Evolutionary conservation across 2,329 filamentous ascomycete species (phyloP).

Genomic region (Colletotrichum theobromicola): DNA sequence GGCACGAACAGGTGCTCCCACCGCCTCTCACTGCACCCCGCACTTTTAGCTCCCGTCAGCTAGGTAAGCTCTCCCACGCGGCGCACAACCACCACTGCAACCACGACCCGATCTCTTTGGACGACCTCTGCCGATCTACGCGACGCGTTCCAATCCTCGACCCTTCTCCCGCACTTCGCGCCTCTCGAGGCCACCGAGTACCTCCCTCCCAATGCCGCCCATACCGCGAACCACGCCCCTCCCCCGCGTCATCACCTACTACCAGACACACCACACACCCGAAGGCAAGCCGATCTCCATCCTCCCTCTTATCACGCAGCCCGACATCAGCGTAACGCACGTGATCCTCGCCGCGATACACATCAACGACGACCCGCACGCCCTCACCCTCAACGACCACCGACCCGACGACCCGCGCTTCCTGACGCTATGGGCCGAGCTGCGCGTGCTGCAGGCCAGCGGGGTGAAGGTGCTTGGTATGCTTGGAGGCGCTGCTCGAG

Average conservation of each 20-base stretch:
- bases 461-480: slow-evolving; percentile 85
- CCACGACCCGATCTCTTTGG: neutral
- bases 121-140: neutral
- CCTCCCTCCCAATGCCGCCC: slow-evolving; percentile 10
- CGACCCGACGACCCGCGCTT: slow-evolving; percentile 71
- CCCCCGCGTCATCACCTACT: slow-evolving; percentile 57
- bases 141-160: neutral
- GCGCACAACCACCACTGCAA: neutral
- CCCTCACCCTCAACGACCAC: slow-evolving; percentile 83
- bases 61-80: neutral
- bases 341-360: slow-evolving; percentile 88
- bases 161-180: neutral
- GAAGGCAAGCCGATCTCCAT: slow-evolving; percentile 53
- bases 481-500: slow-evolving; percentile 84
- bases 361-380: slow-evolving; percentile 69
- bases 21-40: neutral
- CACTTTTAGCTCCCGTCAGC: neutral
- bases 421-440: slow-evolving; percentile 79
- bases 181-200: neutral
- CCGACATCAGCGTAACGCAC: slow-evolving; percentile 68
- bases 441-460: slow-evolving; percentile 70
- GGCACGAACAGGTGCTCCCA: neutral
- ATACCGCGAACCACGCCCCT: slow-evolving; percentile 28
- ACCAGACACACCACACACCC: slow-evolving; percentile 59
- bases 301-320: slow-evolving; percentile 54